These are phyloP conservation scores for Raphanus hybrid DNA, from an alignment of 441 rosid genomes.

Conservation along the genomic window DNA sequence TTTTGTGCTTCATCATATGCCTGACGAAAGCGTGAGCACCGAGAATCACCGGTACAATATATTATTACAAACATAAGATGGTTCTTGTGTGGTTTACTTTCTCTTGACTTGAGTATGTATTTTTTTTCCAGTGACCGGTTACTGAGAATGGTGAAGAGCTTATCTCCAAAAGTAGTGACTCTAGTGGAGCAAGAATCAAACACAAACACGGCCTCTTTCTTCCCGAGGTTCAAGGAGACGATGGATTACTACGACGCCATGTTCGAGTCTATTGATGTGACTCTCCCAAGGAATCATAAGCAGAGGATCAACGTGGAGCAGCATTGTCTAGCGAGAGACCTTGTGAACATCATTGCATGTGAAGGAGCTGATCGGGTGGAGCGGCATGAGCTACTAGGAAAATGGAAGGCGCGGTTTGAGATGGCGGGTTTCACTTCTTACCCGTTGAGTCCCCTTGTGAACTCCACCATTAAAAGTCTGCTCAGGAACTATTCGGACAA, in stretches of 20 bases:
- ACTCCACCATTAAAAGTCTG: constrained; percentile 64
- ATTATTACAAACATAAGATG: too few species aligned
- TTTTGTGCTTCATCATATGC: constrained; percentile 82
- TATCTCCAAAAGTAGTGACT: constrained; percentile 83
- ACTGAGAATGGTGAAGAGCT: constrained; percentile 67
- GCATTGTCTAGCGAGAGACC: constrained; percentile 86
- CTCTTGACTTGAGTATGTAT: too few species aligned
- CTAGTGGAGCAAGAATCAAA: constrained; percentile 94
- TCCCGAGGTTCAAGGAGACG: constrained; percentile 78
- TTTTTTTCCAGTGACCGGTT: too few species aligned
- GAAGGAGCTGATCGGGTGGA: constrained; percentile 87
- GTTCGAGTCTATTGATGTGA: constrained; percentile 85
- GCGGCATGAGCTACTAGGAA: constrained; percentile 78
- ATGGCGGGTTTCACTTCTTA: constrained; percentile 82
- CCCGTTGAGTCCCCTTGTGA: constrained; percentile 77
- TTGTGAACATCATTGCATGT: constrained; percentile 85
- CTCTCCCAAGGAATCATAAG: constrained; percentile 66
- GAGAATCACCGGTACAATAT: constrained; percentile 71
- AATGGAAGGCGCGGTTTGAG: constrained; percentile 75
- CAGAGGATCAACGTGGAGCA: constrained; percentile 85
- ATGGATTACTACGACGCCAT: constrained; percentile 76
- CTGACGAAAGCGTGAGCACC: constrained; percentile 88
- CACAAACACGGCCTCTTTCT: constrained; percentile 87
- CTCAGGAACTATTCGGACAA: constrained; percentile 60
- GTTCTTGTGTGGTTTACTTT: too few species aligned